Conservation (phyloP, 129 eudicot genomes). For the Saussurea involucrata region DNA sequence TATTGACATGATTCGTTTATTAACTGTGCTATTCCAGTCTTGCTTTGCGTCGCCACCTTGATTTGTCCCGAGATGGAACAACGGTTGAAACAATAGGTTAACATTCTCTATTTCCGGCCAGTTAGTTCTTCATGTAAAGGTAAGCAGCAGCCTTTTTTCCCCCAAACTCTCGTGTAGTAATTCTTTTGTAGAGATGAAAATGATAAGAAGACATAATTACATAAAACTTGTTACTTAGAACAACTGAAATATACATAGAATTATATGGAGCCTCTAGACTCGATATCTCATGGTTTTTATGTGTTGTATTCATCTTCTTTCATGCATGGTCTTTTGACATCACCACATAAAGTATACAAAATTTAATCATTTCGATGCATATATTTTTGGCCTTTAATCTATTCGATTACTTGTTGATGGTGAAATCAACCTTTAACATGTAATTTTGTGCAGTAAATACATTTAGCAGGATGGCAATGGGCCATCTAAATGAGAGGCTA, state of each 20-base stretch:
- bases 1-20: conserved; percentile 2
- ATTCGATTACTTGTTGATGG: not conserved
- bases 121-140: conserved; percentile 13
- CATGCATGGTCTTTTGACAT: not conserved
- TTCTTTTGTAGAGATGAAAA: conserved; percentile 26
- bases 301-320: not conserved
- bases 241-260: conserved; percentile 4
- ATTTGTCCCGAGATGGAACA: conserved; percentile 21
- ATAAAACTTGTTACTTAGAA: not conserved
- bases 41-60: conserved; percentile 33
- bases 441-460: not conserved
- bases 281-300: not conserved
- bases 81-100: conserved; percentile 4
- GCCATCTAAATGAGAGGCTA: not conserved
- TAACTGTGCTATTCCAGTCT: conserved; percentile 21
- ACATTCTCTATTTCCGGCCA: conserved; percentile 1
- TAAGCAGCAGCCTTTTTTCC: conserved; percentile 2
- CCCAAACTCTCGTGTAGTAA: not conserved
- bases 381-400: not conserved
- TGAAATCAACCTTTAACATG: not conserved
- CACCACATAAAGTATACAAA: not conserved
- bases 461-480: not conserved
- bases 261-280: not conserved
- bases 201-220: not conserved
- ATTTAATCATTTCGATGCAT: not conserved